Evolutionary conservation across 75 land plant genomes (phyloP), one percentile per base, ranked within the genome.

Genomic region (Cupressus sempervirens): DNA sequence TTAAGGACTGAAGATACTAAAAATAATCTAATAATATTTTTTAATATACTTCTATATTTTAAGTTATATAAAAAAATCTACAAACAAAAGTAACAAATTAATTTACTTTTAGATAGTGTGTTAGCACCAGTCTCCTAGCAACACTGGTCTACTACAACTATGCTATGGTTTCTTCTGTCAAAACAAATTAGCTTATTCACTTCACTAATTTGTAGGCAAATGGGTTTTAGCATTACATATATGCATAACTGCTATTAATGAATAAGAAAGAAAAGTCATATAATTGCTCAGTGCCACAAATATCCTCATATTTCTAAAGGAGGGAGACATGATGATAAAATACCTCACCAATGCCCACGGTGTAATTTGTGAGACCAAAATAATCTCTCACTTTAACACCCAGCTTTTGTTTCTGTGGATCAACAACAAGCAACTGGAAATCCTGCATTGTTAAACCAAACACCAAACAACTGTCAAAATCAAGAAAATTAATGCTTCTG

Each of bases 291-390:
- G 13, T 38, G 40, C 40, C 40, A 38, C 40, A 38, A 38, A 50
- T 50, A 50, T 50, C 14, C 14, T 50, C 53, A 50, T 48, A 48
- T 50, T 50, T 50, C 53, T 50, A 11, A 12, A 50, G 13, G 53
- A 12, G 53, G 12, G 53, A 50, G n/a, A 32, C 76, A 40, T 81
- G 54, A 46, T 81, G 46, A 82, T 16, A 54, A 12, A 48, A 52
- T 90, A 98, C 98, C 95, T 98, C 98, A 65, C 90, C 93, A 18
- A 87, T 84, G 41, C 98, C 99, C 76, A 98, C 89, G 35, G 96
- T 91, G 83, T 93, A 83, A 56, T 90, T 92, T 40, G 89, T 67
- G 56, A 94, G 87, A 53, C 98, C 99, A 88, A 97, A 76, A 35
- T 89, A 88, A 73, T 98, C 99, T 48, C 89, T 96, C 29, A 98